These are phyloP conservation scores for Arachis monticola DNA, from an alignment of 331 rosid genomes.

Conservation along the genomic window DNA sequence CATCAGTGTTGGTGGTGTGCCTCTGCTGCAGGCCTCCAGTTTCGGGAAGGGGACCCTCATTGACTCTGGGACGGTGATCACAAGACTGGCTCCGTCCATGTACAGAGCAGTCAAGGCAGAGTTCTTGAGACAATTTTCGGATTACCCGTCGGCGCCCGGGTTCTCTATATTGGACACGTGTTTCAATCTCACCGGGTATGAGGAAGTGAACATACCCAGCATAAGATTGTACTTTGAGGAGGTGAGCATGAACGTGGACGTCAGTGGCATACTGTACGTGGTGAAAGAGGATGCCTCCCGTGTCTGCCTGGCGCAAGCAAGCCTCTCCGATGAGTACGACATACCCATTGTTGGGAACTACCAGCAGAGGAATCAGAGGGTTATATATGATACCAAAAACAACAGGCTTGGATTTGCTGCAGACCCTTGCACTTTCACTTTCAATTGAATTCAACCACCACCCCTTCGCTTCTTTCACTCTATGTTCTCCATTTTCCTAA, in stretches of 20 bases:
- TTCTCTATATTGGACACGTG: constrained; percentile 83
- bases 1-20: constrained; percentile 67
- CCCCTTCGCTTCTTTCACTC: too few species aligned
- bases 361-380: constrained; percentile 93
- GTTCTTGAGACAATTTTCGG: constrained; percentile 73
- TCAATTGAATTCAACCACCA: too few species aligned
- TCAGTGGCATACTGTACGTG: constrained; percentile 58
- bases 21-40: constrained; percentile 45
- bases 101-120: constrained; percentile 69
- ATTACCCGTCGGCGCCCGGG: constrained; percentile 60
- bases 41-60: constrained; percentile 55
- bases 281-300: constrained; percentile 73
- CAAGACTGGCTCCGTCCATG: constrained; percentile 71
- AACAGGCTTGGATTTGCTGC: constrained; percentile 74
- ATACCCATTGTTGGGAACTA: constrained; percentile 74
- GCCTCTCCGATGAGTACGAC: constrained; percentile 63
- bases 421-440: constrained; percentile 69
- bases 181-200: constrained; percentile 64
- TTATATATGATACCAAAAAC: constrained; percentile 66
- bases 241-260: constrained; percentile 68
- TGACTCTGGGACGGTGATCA: constrained; percentile 88
- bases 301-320: constrained; percentile 78
- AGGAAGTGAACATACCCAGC: constrained; percentile 63
- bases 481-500: too few species aligned
- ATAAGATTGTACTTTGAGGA: constrained; percentile 64